These are phyloP conservation scores for Botrytis medusae DNA, from an alignment of 2,329 filamentous ascomycete genomes.

Conservation along the genomic window DNA sequence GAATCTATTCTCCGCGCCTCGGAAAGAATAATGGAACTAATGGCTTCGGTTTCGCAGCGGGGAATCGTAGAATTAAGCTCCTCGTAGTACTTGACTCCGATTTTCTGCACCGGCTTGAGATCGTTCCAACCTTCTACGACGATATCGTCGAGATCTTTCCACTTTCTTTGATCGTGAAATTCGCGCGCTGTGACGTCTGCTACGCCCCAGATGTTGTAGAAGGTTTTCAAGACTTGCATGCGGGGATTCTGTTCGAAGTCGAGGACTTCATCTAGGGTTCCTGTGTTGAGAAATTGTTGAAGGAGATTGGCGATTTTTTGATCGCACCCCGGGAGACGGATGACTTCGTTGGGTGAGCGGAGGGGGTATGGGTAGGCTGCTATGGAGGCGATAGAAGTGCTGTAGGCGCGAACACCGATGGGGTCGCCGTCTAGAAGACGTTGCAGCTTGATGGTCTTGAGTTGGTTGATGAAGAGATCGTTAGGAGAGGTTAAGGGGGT, in stretches of 20 bases:
- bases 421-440: slow-evolving; percentile 72
- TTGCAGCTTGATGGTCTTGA: slow-evolving; percentile 72
- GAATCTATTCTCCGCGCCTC: slow-evolving; percentile 65
- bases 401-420: slow-evolving; percentile 82
- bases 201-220: slow-evolving; percentile 91
- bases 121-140: slow-evolving; percentile 76
- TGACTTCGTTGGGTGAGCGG: slow-evolving; percentile 43
- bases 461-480: slow-evolving; percentile 67
- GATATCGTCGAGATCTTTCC: slow-evolving; percentile 83
- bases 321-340: slow-evolving; percentile 73
- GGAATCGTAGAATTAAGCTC: slow-evolving; percentile 75
- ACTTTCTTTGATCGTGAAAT: slow-evolving; percentile 76
- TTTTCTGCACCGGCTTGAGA: slow-evolving; percentile 81
- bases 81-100: slow-evolving; percentile 90
- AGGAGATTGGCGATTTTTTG: slow-evolving; percentile 76
- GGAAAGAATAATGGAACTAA: slow-evolving; percentile 60
- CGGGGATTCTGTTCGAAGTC: slow-evolving; percentile 62
- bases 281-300: slow-evolving; percentile 66
- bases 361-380: slow-evolving; percentile 68
- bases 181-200: slow-evolving; percentile 76
- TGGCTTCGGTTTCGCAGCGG: slow-evolving; percentile 69
- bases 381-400: slow-evolving; percentile 78
- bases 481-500: slow-evolving; percentile 73
- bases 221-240: slow-evolving; percentile 64
- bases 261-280: slow-evolving; percentile 61